Evolutionary conservation across 2,329 filamentous ascomycete genomes (phyloP).

Genomic region (Acarospora socialis): DNA sequence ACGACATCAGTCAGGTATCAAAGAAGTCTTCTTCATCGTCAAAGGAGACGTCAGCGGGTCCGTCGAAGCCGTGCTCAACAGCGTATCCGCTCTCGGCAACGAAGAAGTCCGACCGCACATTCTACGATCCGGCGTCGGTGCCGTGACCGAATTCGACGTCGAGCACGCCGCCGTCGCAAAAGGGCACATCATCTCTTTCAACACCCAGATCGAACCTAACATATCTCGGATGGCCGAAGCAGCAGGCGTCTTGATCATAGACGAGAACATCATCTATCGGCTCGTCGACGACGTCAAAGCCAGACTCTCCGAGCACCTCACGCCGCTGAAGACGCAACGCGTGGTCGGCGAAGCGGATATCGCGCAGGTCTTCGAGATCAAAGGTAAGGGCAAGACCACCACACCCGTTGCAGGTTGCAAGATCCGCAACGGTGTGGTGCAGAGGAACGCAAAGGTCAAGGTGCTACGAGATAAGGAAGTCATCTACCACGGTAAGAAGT

Average conservation of each 20-base stretch:
- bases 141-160: conserved; percentile 72
- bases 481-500: conserved; percentile 62
- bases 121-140: conserved; percentile 62
- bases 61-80: conserved; percentile 73
- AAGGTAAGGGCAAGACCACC: conserved; percentile 53
- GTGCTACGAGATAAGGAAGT: conserved; percentile 57
- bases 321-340: conserved; percentile 49
- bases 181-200: conserved; percentile 76
- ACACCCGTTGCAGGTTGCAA: conserved; percentile 75
- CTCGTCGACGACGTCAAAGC: conserved; percentile 36
- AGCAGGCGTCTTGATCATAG: conserved; percentile 60
- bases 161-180: conserved; percentile 69
- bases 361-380: conserved; percentile 70
- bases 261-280: conserved; percentile 56
- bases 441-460: conserved; percentile 48
- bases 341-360: conserved; percentile 84
- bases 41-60: conserved; percentile 91
- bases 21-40: conserved; percentile 64
- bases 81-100: conserved; percentile 65
- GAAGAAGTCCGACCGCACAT: conserved; percentile 68
- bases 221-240: conserved; percentile 57
- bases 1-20: conserved; percentile 32
- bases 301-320: conserved; percentile 53
- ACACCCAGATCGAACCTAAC: conserved; percentile 51
- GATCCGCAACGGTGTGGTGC: conserved; percentile 66